phyloP scores from a whole-genome alignment of 106 monocot genomes.

The Allium fistulosum region DNA sequence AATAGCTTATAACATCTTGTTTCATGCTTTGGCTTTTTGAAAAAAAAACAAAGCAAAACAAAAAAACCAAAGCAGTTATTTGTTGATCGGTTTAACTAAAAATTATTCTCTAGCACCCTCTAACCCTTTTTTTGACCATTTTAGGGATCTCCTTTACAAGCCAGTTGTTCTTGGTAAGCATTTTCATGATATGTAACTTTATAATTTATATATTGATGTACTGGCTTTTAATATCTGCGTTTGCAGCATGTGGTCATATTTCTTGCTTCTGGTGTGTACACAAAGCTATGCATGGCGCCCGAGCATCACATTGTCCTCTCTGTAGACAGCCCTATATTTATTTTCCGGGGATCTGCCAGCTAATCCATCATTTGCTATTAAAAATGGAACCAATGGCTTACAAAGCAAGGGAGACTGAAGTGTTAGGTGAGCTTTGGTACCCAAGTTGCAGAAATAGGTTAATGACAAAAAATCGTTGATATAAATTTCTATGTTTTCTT shows the following conservation, averaged over 20 bases:
- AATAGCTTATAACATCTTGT: too few relatives aligned
- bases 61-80: too few relatives aligned
- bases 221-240: neutral
- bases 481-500: too few relatives aligned
- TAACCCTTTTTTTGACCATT: conserved; percentile 5
- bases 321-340: conserved; percentile 68
- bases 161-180: conserved; percentile 63
- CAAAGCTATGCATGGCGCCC: conserved; percentile 45
- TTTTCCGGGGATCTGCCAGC: conserved; percentile 73
- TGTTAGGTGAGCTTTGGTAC: conserved; percentile 41
- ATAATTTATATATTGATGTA: neutral
- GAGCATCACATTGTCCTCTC: conserved; percentile 54
- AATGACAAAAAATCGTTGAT: too few relatives aligned
- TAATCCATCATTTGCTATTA: conserved; percentile 58
- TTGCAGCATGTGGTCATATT: conserved; percentile 83
- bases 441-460: too few relatives aligned
- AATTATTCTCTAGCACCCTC: neutral
- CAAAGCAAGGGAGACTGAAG: conserved; percentile 70
- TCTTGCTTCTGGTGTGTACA: conserved; percentile 98
- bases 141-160: conserved; percentile 63
- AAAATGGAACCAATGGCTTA: conserved; percentile 62
- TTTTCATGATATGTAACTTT: conserved; percentile 1
- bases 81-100: neutral
- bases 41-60: too few relatives aligned
- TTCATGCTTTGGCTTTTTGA: too few relatives aligned